Percentiles rank a stretch among this genome's conserved stretches.
Evolutionary conservation across 2,329 filamentous ascomycete genomes (phyloP).

Genomic region (Botryotinia narcissicola): DNA sequence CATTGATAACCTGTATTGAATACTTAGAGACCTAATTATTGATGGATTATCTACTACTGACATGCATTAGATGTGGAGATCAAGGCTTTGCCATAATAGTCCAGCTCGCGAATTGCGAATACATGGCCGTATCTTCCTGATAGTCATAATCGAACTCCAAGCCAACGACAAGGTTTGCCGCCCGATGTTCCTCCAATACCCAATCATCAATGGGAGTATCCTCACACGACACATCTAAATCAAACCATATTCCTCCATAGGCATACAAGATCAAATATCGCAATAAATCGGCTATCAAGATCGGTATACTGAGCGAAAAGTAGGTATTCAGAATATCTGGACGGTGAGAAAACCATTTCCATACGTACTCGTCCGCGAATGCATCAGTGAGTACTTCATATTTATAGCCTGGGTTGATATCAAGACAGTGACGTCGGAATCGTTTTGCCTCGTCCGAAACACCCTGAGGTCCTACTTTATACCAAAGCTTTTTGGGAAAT

Average conservation of each 20-base stretch:
- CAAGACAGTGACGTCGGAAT: conserved; percentile 39
- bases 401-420: conserved; percentile 34
- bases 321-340: conserved; percentile 64
- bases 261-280: conserved; percentile 67
- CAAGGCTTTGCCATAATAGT: neutral
- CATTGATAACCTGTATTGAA: neutral
- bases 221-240: conserved; percentile 53
- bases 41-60: neutral
- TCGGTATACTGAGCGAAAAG: conserved; percentile 57
- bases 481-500: conserved; percentile 41
- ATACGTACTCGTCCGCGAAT: neutral
- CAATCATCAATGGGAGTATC: conserved; percentile 53
- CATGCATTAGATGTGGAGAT: neutral
- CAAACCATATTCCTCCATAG: conserved; percentile 51
- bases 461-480: conserved; percentile 42
- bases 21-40: neutral
- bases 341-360: conserved; percentile 43
- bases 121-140: neutral
- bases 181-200: conserved; percentile 57
- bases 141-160: neutral
- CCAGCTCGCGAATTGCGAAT: conserved; percentile 5
- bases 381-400: conserved; percentile 36
- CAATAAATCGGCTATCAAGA: conserved; percentile 65
- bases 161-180: neutral
- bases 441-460: conserved; percentile 34